Base-by-base conservation (phyloP, 257 asterid genomes). In the Prunella vulgaris region DNA sequence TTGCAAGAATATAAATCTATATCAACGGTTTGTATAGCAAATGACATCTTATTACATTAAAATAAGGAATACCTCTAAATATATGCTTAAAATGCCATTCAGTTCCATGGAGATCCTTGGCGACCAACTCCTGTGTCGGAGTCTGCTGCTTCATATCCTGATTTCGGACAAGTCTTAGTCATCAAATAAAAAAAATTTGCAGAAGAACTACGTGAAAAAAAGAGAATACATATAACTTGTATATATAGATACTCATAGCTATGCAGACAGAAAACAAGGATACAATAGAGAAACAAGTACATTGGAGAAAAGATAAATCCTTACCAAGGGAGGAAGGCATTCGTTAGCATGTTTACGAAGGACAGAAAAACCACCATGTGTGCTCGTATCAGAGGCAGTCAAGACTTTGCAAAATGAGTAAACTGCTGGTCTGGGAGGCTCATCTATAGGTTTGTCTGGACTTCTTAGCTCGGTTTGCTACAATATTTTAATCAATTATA, bases 311-410 rank as follows among this genome's bases (percentile, higher is more conserved):
- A 8, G 46, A 12, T 20, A 56, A 51, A 63, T 57, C 7, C 27
- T 63, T 86, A 90, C 97, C 97, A 90, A 76, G 6, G 89, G 90
- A 20, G 97, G 97, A 62, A 90, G 97, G 77, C 97, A 90, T 52
- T 90, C 96, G 10, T 78, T 90, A 2, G 97, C 97, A 24, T 90
- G 97, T 66, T 85, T 90, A 12, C 97, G 87, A 52, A 88, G 97
- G 63, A 90, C 97, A 3, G 97, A 90, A 69, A 90, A 90, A 68
- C 97, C 97, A 63, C 97, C 97, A 28, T 90, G 97, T 1, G 97
- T 90, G 74, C 96, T 90, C 17, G 97, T 90, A 79, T 90, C 97
- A 15, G 97, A 90, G 35, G 97, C 96, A 2, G 97, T 90, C 80
- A 90, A 78, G 49, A 90, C 92, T 84, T 90, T 90, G 87, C 96